phyloP scores from a whole-genome alignment of 768 basidiomycete genomes.

The Serendipita vermifera region DNA sequence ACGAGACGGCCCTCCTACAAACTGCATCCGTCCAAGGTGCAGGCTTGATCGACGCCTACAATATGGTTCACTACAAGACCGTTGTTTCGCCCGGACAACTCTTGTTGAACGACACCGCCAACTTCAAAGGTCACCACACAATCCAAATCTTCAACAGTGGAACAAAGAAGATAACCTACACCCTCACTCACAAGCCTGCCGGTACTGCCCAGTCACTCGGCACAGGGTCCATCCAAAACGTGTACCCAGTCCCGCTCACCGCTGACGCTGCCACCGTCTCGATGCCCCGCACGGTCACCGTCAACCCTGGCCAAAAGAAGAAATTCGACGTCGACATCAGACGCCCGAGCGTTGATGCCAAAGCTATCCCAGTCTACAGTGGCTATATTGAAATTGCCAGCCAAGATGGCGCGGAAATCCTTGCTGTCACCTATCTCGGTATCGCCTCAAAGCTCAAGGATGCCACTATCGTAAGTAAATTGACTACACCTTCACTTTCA shows the following conservation, averaged over 20 bases:
- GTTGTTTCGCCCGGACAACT: constrained; percentile 25
- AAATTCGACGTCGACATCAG: constrained; percentile 20
- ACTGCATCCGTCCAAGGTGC: constrained; percentile 17
- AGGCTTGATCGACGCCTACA: constrained; percentile 24
- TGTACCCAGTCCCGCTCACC: constrained; percentile 12
- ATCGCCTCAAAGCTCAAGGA: constrained; percentile 22
- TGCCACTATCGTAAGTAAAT: constrained; percentile 18
- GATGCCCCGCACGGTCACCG: constrained; percentile 14
- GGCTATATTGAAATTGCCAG: constrained; percentile 22
- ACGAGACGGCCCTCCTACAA: constrained; percentile 11
- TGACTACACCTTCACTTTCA: not conserved
- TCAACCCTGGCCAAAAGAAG: constrained; percentile 19
- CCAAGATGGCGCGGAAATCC: not conserved
- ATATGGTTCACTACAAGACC: constrained; percentile 23
- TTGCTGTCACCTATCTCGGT: constrained; percentile 23
- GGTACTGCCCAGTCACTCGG: constrained; percentile 21
- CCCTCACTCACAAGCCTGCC: constrained; percentile 21
- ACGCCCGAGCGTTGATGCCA: constrained; percentile 17
- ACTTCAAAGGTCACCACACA: constrained; percentile 16
- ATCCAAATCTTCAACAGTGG: constrained; percentile 11
- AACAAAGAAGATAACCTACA: constrained; percentile 16
- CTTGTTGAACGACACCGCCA: constrained; percentile 29
- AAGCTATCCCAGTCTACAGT: constrained; percentile 24
- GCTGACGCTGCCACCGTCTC: constrained; percentile 13
- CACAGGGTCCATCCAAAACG: constrained; percentile 12